phyloP scores from a whole-genome alignment of 2,329 filamentous ascomycete genomes.

The Talaromyces rugulosus region DNA sequence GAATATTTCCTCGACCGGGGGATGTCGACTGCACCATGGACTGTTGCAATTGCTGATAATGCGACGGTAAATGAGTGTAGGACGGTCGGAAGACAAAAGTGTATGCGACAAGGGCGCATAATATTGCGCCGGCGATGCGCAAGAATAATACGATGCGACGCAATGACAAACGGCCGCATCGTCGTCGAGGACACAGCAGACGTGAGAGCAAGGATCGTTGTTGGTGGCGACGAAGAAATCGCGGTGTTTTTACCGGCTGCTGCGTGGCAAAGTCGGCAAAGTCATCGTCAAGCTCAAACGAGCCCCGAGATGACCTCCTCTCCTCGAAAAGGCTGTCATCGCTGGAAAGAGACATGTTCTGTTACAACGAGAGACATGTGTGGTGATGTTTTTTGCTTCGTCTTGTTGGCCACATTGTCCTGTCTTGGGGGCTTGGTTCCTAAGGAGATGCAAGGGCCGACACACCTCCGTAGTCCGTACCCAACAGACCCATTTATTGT shows the following conservation, averaged over 20 bases:
- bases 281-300: neutral
- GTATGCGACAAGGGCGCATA: constrained; percentile 34
- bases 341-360: neutral
- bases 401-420: neutral
- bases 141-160: neutral
- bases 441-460: neutral
- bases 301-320: neutral
- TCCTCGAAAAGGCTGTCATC: neutral
- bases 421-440: neutral
- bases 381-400: neutral
- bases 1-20: constrained; percentile 46
- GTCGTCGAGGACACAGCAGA: neutral
- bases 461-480: too few species aligned
- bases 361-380: neutral
- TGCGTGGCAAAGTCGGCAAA: neutral
- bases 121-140: neutral
- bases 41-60: constrained; percentile 43
- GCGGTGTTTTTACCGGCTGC: neutral
- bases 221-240: neutral
- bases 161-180: neutral
- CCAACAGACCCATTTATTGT: too few species aligned
- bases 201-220: neutral
- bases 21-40: constrained; percentile 25
- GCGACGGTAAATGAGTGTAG: constrained; percentile 51
- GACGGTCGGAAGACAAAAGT: constrained; percentile 51